Conservation (phyloP, 2,329 filamentous ascomycete species). For the Aspergillus brasiliensis region DNA sequence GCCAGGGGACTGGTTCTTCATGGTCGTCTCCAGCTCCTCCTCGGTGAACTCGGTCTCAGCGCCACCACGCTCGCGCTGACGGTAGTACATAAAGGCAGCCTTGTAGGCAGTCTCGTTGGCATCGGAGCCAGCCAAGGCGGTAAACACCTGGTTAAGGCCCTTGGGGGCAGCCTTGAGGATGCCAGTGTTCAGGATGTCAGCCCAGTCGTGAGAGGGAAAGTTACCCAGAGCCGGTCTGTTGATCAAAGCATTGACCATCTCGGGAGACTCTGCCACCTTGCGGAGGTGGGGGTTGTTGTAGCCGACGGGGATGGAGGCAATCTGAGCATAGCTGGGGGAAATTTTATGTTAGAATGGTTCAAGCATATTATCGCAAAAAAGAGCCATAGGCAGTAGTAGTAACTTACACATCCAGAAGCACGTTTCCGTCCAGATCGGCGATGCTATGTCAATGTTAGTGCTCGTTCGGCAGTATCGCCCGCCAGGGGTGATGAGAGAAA, state of each 20-base stretch:
- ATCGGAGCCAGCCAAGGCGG: conserved; percentile 83
- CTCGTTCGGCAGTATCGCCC: not conserved
- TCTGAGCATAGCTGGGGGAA: conserved; percentile 74
- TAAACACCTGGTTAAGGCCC: conserved; percentile 86
- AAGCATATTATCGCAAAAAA: not conserved
- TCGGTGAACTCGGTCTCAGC: conserved; percentile 74
- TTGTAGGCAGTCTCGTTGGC: conserved; percentile 96
- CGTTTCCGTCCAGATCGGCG: conserved; percentile 54
- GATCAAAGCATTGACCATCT: conserved; percentile 79
- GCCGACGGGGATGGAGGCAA: conserved; percentile 86
- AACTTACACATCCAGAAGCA: conserved; percentile 54
- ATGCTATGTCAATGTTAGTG: conserved; percentile 39
- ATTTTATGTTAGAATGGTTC: conserved; percentile 9
- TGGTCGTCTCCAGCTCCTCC: conserved; percentile 71
- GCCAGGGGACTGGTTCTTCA: conserved; percentile 80
- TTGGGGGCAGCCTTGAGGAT: conserved; percentile 81
- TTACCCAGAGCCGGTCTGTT: conserved; percentile 89
- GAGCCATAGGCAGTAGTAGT: not conserved
- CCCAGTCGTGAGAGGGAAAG: conserved; percentile 87
- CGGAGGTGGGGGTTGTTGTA: conserved; percentile 85
- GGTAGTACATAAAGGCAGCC: conserved; percentile 91
- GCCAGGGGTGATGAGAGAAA: not conserved
- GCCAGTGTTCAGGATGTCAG: conserved; percentile 74
- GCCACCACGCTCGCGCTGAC: conserved; percentile 78
- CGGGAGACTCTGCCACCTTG: conserved; percentile 69